Percentiles rank a stretch among this genome's conserved stretches.
Evolutionary conservation across 768 basidiomycete genomes (phyloP).

Genomic region (Suillus decipiens): DNA sequence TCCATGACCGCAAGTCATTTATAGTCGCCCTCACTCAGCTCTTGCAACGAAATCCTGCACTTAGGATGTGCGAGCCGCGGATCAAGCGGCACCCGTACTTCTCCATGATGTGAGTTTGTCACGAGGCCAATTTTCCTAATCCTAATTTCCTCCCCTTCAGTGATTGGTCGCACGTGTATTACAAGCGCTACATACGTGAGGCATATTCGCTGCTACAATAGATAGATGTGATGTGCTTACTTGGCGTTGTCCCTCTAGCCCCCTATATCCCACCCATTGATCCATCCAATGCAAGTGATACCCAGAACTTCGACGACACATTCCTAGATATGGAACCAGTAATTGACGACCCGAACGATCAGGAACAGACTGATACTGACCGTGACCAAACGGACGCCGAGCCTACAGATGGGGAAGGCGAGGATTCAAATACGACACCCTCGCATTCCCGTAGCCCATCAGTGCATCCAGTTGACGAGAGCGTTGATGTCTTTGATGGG

Average conservation of each 20-base stretch:
- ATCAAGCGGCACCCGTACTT: conserved; percentile 96
- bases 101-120: conserved; percentile 75
- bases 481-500: conserved; percentile 85
- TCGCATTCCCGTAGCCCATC: conserved; percentile 81
- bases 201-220: conserved; percentile 24
- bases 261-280: conserved; percentile 93
- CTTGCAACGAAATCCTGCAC: conserved; percentile 87
- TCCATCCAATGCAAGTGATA: conserved; percentile 90
- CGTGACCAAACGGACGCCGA: conserved; percentile 69
- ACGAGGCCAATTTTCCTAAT: conserved; percentile 15
- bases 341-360: conserved; percentile 74
- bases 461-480: conserved; percentile 54
- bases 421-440: conserved; percentile 76
- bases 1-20: conserved; percentile 7
- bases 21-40: conserved; percentile 49
- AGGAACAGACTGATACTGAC: conserved; percentile 64
- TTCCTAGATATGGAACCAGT: conserved; percentile 96
- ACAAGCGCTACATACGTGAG: conserved; percentile 91
- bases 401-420: conserved; percentile 72
- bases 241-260: conserved; percentile 45
- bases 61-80: conserved; percentile 90
- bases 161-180: conserved; percentile 93
- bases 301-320: conserved; percentile 95
- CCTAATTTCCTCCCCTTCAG: conserved; percentile 40
- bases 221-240: conserved; percentile 14